Conservation (phyloP, 2,329 filamentous ascomycete species). For the Venturia effusa region DNA sequence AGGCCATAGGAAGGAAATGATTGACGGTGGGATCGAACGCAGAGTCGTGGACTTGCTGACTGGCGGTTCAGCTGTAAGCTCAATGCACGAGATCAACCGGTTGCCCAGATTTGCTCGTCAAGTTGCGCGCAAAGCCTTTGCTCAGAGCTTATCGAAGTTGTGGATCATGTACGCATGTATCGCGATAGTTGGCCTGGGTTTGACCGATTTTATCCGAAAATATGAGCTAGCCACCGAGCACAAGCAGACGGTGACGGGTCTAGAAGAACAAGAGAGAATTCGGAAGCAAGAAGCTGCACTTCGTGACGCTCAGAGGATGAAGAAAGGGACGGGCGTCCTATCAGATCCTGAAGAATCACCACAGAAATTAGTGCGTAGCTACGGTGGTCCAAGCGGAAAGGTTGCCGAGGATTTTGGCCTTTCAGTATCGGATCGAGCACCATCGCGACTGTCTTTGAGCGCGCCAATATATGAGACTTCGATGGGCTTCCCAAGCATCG, state of each 20-base stretch:
- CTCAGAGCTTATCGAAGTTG: slow-evolving; percentile 40
- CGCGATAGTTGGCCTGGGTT: slow-evolving; percentile 35
- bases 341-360: background rate
- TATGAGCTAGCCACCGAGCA: slow-evolving; percentile 44
- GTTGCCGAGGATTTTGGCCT: background rate
- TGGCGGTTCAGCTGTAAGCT: slow-evolving; percentile 6
- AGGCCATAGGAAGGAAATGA: slow-evolving; percentile 1
- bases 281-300: background rate
- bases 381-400: background rate
- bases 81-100: background rate
- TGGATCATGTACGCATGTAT: slow-evolving; percentile 47
- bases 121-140: slow-evolving; percentile 1
- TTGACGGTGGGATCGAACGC: background rate
- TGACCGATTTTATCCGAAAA: slow-evolving; percentile 39
- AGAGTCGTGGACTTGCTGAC: slow-evolving; percentile 4
- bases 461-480: background rate
- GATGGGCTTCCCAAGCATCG: background rate
- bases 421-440: background rate
- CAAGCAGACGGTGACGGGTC: slow-evolving; percentile 47
- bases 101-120: background rate
- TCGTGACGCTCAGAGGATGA: background rate
- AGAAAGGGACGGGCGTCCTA: background rate
- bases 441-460: background rate
- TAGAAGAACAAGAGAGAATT: slow-evolving; percentile 23
- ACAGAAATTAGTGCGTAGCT: background rate